Evolutionary conservation across 2,329 filamentous ascomycete genomes (phyloP).

Genomic region (Purpureocillium takamizusanense): DNA sequence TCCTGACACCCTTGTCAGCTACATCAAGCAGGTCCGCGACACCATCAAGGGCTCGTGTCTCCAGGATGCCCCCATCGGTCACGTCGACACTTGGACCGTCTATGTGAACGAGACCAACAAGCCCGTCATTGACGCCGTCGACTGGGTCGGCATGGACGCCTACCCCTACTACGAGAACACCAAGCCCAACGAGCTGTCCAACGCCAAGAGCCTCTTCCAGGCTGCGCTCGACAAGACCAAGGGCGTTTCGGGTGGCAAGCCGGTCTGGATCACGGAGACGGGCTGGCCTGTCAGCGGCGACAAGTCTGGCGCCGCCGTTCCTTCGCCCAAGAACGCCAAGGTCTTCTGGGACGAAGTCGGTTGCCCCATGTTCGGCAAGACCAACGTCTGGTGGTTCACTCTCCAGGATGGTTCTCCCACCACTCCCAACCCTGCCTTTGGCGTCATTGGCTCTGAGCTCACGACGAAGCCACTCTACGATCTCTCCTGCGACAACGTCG

Average conservation of each 20-base stretch:
- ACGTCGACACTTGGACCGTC: conserved; percentile 84
- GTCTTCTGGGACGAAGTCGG: conserved; percentile 74
- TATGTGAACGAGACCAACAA: conserved; percentile 67
- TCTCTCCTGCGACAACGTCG: conserved; percentile 43
- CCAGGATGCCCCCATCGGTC: conserved; percentile 54
- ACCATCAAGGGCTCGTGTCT: conserved; percentile 55
- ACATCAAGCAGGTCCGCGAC: conserved; percentile 60
- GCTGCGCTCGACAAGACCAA: conserved; percentile 53
- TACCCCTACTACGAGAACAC: conserved; percentile 79
- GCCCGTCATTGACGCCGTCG: conserved; percentile 57
- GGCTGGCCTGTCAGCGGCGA: conserved; percentile 74
- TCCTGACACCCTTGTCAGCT: conserved; percentile 54
- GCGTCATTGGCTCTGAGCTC: conserved; percentile 50
- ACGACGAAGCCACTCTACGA: conserved; percentile 50
- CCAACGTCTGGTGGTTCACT: conserved; percentile 69
- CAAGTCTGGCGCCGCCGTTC: conserved; percentile 50
- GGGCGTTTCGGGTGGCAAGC: conserved; percentile 52
- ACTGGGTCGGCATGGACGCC: conserved; percentile 78
- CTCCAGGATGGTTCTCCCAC: conserved; percentile 56
- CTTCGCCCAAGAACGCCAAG: conserved; percentile 60
- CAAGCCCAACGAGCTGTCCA: conserved; percentile 54
- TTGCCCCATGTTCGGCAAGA: conserved; percentile 57
- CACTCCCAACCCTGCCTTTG: conserved; percentile 60
- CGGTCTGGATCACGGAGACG: conserved; percentile 81
- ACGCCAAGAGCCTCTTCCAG: conserved; percentile 59